These are phyloP conservation scores for Guyanaporus albipodus DNA, from an alignment of 768 basidiomycete genomes.

Conservation along the genomic window DNA sequence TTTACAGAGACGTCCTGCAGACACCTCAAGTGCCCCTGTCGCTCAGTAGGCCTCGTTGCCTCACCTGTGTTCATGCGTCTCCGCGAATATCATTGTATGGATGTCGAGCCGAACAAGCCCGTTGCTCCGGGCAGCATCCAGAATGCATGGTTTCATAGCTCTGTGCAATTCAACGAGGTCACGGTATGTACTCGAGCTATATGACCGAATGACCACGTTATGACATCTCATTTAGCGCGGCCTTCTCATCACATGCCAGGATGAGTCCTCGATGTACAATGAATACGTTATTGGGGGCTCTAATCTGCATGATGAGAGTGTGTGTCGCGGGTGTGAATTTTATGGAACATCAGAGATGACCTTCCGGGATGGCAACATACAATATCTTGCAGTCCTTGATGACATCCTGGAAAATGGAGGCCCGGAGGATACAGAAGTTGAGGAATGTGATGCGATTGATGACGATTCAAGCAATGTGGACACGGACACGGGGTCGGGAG, in stretches of 20 bases:
- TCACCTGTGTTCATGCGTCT: constrained; percentile 58
- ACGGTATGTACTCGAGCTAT: constrained; percentile 22
- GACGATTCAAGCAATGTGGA: constrained; percentile 26
- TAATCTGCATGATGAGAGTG: constrained; percentile 41
- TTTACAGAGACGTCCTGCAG: constrained; percentile 19
- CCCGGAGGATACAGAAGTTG: constrained; percentile 22
- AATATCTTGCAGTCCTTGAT: constrained; percentile 17
- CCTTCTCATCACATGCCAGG: constrained; percentile 22
- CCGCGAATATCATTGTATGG: constrained; percentile 49
- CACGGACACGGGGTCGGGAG: constrained; percentile 24
- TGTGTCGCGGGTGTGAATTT: constrained; percentile 32
- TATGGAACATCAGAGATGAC: constrained; percentile 29
- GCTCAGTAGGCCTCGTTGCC: constrained; percentile 37
- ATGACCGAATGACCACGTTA: background rate
- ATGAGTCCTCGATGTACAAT: constrained; percentile 35
- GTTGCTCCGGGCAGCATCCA: constrained; percentile 33
- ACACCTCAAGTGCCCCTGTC: constrained; percentile 20
- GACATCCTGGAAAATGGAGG: constrained; percentile 10
- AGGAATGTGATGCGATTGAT: constrained; percentile 26
- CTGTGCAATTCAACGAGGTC: constrained; percentile 12
- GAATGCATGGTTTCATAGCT: constrained; percentile 39
- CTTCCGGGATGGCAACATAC: constrained; percentile 25
- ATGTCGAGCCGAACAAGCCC: constrained; percentile 34
- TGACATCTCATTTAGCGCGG: constrained; percentile 15
- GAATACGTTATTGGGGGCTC: constrained; percentile 36